Percentiles rank a stretch among this genome's conserved stretches.
These are phyloP conservation scores for Simplicillium sp. DNA, from an alignment of 2,329 filamentous ascomycete genomes.

Conservation along the genomic window DNA sequence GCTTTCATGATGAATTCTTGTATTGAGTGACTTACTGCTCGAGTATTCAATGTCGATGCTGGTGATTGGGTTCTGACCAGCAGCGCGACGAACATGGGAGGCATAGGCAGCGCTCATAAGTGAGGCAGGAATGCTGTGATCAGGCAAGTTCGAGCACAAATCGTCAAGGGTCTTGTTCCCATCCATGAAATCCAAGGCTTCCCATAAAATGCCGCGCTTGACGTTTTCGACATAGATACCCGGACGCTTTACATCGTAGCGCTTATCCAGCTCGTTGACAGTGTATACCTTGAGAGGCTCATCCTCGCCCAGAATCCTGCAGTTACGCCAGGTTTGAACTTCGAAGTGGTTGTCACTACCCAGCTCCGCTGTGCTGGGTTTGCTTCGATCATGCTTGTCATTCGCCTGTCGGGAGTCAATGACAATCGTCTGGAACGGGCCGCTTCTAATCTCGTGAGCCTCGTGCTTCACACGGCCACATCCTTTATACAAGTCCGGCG, in stretches of 20 bases:
- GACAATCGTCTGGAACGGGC: constrained; percentile 8
- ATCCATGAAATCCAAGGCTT: constrained; percentile 1
- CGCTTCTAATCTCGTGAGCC: constrained; percentile 5
- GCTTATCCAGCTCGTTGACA: constrained; percentile 1
- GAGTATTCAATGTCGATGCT: no score
- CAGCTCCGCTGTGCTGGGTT: constrained; percentile 3
- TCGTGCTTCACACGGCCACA: constrained; percentile 8
- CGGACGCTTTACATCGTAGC: not conserved
- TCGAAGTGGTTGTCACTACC: constrained; percentile 3
- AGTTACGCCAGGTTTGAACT: constrained; percentile 1
- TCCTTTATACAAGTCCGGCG: constrained; percentile 7
- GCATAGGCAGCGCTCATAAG: no score
- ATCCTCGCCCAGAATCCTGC: not conserved
- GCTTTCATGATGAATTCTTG: no score
- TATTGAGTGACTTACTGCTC: no score
- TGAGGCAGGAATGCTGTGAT: no score
- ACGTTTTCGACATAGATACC: constrained; percentile 3
- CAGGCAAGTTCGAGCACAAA: no score
- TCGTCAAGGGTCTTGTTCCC: not conserved
- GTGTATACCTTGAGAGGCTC: constrained; percentile 1
- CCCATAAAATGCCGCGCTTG: constrained; percentile 3
- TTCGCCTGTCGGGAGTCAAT: constrained; percentile 8
- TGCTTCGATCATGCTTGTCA: constrained; percentile 5
- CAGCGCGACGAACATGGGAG: no score
- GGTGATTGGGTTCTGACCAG: no score